Percentiles rank a stretch among this genome's conserved stretches.
phyloP scores from a whole-genome alignment of 2,329 filamentous ascomycete genomes.

The Rhynchosporium agropyri region DNA sequence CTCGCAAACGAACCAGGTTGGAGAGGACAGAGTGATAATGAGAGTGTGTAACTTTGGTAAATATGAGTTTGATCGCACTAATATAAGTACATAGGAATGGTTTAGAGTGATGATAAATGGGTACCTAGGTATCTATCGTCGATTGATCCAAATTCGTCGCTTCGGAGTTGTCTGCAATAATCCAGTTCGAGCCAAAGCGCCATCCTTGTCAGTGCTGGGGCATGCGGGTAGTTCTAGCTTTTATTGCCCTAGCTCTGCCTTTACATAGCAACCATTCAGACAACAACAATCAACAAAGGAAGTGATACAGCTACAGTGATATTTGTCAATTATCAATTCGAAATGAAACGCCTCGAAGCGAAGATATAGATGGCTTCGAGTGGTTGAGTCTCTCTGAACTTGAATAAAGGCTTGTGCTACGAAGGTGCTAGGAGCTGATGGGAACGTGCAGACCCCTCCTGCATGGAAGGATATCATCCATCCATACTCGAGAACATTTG shows the following conservation, averaged over 20 bases:
- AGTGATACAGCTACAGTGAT: not conserved
- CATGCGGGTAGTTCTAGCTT: conserved; percentile 6
- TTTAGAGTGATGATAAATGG: not conserved
- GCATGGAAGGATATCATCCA: not conserved
- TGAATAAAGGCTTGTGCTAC: conserved; percentile 3
- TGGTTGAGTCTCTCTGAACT: not conserved
- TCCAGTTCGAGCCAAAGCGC: conserved; percentile 4
- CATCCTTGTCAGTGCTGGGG: conserved; percentile 3
- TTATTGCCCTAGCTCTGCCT: not conserved
- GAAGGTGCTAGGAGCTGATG: not conserved
- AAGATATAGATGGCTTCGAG: not conserved
- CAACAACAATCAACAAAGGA: conserved; percentile 14
- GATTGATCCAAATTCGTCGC: too few species aligned
- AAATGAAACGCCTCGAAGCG: too few species aligned
- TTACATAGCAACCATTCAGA: not conserved
- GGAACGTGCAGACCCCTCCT: not conserved
- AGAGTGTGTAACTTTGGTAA: not conserved
- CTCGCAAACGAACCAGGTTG: not conserved
- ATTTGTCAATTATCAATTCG: not conserved
- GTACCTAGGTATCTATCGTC: too few species aligned
- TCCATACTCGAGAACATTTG: not conserved
- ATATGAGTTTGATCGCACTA: too few species aligned
- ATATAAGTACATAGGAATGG: not conserved
- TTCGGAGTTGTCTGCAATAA: not conserved
- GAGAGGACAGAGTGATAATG: not conserved